These are phyloP conservation scores for Bassia scoparia DNA, from an alignment of 148 eudicot species.

Conservation along the genomic window DNA sequence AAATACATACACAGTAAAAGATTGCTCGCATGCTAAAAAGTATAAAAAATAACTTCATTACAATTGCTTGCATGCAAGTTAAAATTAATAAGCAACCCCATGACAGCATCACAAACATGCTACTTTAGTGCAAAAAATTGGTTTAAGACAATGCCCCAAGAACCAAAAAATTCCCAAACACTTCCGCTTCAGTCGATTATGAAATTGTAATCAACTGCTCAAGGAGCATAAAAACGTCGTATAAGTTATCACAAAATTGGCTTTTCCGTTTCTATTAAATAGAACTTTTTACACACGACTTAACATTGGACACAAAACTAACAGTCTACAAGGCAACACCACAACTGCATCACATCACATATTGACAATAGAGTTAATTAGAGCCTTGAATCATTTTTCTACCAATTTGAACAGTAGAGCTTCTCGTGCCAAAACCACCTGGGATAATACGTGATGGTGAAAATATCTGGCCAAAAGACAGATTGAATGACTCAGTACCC, in stretches of 20 bases:
- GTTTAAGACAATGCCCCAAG: too few species aligned
- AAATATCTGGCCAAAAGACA: constrained; percentile 59
- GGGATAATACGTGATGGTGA: constrained; percentile 77
- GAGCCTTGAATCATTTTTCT: constrained; percentile 64
- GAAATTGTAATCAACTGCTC: not conserved
- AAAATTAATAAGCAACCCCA: too few species aligned
- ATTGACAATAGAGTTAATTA: constrained; percentile 29
- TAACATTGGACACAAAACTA: not conserved
- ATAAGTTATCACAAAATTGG: constrained; percentile 16
- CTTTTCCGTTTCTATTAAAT: constrained; percentile 23
- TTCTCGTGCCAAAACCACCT: constrained; percentile 50
- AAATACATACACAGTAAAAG: too few species aligned
- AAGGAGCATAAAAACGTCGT: not conserved
- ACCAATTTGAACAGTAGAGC: constrained; percentile 41
- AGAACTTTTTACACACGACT: constrained; percentile 20
- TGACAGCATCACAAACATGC: too few species aligned
- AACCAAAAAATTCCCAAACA: too few species aligned
- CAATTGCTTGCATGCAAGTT: too few species aligned
- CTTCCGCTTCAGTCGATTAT: not conserved
- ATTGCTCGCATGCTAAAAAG: too few species aligned
- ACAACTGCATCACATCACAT: not conserved
- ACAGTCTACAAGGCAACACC: not conserved
- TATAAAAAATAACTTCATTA: too few species aligned
- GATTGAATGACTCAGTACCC: constrained; percentile 66
- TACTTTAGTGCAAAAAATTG: too few species aligned